phyloP scores from a whole-genome alignment of 805 yeast species.

The Candida ponderosae region DNA sequence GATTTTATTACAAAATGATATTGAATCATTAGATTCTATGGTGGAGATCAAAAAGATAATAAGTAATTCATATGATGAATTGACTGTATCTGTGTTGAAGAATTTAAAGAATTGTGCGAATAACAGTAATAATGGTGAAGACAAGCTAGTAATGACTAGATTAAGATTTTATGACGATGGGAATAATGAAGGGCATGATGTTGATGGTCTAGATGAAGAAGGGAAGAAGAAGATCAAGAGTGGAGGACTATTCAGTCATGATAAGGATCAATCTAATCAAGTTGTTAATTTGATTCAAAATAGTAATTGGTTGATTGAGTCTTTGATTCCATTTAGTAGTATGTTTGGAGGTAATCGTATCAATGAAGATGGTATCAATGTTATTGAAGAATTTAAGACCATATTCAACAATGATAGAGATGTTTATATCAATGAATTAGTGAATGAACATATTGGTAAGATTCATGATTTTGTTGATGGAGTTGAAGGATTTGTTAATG shows the following conservation, averaged over 20 bases:
- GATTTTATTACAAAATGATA: too few relatives aligned
- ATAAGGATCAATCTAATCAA: slow-evolving; percentile 29
- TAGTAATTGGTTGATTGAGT: slow-evolving; percentile 42
- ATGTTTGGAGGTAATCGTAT: too few relatives aligned
- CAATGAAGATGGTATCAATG: slow-evolving; percentile 23
- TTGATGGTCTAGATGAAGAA: too few relatives aligned
- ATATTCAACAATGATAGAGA: slow-evolving; percentile 26
- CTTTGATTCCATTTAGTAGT: slow-evolving; percentile 22
- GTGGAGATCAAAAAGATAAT: slow-evolving; percentile 19
- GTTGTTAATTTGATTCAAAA: slow-evolving; percentile 45
- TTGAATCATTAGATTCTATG: not conserved
- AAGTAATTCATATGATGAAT: slow-evolving; percentile 20
- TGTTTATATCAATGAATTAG: slow-evolving; percentile 37
- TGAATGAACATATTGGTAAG: slow-evolving; percentile 56
- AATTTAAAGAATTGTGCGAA: slow-evolving; percentile 21
- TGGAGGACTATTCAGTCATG: too few relatives aligned
- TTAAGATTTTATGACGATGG: slow-evolving; percentile 11
- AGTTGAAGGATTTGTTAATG: slow-evolving; percentile 42
- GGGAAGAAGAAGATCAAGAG: too few relatives aligned
- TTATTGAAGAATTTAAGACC: slow-evolving; percentile 10
- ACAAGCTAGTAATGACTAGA: slow-evolving; percentile 8
- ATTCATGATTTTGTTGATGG: slow-evolving; percentile 58
- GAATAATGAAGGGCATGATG: slow-evolving; percentile 5
- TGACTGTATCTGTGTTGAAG: slow-evolving; percentile 22
- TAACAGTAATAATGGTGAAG: too few relatives aligned